Percentiles rank a stretch among this genome's conserved stretches.
These are phyloP conservation scores for Backusella morwellensis DNA, from an alignment of 192 early-diverging fungal species.

Conservation along the genomic window DNA sequence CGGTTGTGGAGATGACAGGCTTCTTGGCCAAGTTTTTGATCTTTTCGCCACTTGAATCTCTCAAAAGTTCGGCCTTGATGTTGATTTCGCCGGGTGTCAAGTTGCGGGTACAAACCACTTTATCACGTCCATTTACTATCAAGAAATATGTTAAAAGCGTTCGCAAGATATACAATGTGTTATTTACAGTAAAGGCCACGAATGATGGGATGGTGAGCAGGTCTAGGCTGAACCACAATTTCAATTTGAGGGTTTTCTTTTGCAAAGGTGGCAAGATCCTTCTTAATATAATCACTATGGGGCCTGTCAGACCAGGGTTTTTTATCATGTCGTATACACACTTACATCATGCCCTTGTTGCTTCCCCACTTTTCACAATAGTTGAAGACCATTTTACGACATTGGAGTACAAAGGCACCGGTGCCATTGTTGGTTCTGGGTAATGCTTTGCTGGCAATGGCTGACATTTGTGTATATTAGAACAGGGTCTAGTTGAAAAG, in stretches of 20 bases:
- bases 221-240: constrained; percentile 69
- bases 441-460: constrained; percentile 12
- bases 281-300: constrained; percentile 64
- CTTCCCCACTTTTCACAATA: constrained; percentile 84
- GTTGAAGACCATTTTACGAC: constrained; percentile 76
- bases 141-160: neutral
- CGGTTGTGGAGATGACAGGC: constrained; percentile 74
- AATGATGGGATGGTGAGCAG: constrained; percentile 71
- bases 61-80: constrained; percentile 58
- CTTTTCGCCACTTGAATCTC: constrained; percentile 62
- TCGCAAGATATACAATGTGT: neutral
- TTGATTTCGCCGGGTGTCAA: constrained; percentile 57
- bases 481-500: neutral
- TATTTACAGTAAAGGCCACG: constrained; percentile 65
- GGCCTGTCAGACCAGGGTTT: neutral
- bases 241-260: constrained; percentile 77
- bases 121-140: constrained; percentile 59
- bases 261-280: constrained; percentile 57
- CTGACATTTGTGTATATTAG: constrained; percentile 6
- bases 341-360: constrained; percentile 71
- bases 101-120: constrained; percentile 66
- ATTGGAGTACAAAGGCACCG: constrained; percentile 71
- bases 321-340: neutral
- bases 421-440: constrained; percentile 62
- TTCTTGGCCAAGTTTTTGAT: constrained; percentile 60